Evolutionary conservation across 208 protist species (phyloP).

Genomic region (Acanthamoeba lenticulata): DNA sequence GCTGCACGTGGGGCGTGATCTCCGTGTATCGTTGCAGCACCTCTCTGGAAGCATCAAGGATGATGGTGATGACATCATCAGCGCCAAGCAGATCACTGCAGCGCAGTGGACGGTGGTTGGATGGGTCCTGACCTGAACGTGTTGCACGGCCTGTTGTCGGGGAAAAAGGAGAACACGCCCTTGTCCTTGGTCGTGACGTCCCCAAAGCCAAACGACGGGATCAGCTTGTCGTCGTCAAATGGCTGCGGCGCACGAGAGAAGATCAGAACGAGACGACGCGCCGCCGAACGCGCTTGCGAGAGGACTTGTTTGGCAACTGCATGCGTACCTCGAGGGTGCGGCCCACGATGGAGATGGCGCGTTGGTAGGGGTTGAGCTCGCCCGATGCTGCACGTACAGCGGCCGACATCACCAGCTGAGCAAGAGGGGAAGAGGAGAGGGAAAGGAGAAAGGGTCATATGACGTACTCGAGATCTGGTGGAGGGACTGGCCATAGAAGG

Average conservation of each 20-base stretch:
- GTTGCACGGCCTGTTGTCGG: not conserved
- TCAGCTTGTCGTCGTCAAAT: slow-evolving; percentile 43
- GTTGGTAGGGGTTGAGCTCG: slow-evolving; percentile 19
- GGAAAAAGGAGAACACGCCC: slow-evolving; percentile 25
- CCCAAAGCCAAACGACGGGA: slow-evolving; percentile 12
- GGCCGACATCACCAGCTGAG: not conserved
- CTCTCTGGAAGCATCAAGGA: not conserved
- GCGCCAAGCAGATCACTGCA: no score
- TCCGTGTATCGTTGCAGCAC: slow-evolving; percentile 47
- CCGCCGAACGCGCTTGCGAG: not conserved
- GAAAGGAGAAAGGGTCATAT: no score
- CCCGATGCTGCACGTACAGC: not conserved
- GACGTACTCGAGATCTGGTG: not conserved
- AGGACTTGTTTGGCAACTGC: not conserved
- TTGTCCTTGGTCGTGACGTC: slow-evolving; percentile 57
- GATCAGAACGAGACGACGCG: not conserved
- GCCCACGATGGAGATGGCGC: slow-evolving; percentile 11
- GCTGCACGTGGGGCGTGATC: slow-evolving; percentile 28
- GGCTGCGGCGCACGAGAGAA: not conserved
- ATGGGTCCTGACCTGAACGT: not conserved
- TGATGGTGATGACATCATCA: no score
- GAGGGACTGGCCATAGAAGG: not conserved
- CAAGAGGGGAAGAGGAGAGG: not conserved
- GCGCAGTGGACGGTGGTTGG: no score
- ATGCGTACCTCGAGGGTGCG: slow-evolving; percentile 28